Evolutionary conservation across 2,329 filamentous ascomycete species (phyloP), one percentile per base, ranked within the genome.

Genomic region (Talaromyces sp.): DNA sequence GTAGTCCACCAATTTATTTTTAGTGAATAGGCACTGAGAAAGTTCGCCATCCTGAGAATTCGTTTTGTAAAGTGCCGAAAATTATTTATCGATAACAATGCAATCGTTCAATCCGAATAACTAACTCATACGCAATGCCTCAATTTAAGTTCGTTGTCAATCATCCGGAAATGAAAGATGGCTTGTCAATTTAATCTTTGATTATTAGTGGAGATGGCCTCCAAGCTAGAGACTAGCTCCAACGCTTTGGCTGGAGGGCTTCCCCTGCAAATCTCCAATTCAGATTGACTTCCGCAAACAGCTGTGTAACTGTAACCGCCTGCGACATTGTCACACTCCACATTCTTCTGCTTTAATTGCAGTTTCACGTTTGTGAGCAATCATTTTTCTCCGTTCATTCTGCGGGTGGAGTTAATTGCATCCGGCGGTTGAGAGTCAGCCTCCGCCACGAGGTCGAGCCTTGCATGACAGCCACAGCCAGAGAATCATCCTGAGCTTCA

Each of bases 361-460:
- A 11, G 24, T 33, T 33, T n/a, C 22, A 35, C 3, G 13, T 56
- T 13, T 22, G 50, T 22, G 24, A 31, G 31, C 27, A n/a, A 33
- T 52, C 27, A 10, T 52, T 33, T 31, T 33, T 27, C 11, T 24
- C 5, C 33, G 14, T 19, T n/a, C 4, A 7, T n/a, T 8, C 50
- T 9, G 31, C n/a, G 27, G 47, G 47, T 14, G 24, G 31, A 52
- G 49, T 4, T 19, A 19, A 54, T 35, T 35, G 16, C 50, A 54
- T 35, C 13, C 24, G 22, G 47, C 22, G 47, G 24, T 50, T 6
- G 14, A 50, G 22, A 47, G 19, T 47, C 45, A 61, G 59, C 45
- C 59, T 50, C 59, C 59, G 59, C 59, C 60, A 62, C 60, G 60
- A 62, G 47, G 22, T 62, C 33, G 52, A 56, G 11, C 50, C 50